phyloP scores from a whole-genome alignment of 495 filamentous ascomycete genomes.

The Aspergillus cavernicola region DNA sequence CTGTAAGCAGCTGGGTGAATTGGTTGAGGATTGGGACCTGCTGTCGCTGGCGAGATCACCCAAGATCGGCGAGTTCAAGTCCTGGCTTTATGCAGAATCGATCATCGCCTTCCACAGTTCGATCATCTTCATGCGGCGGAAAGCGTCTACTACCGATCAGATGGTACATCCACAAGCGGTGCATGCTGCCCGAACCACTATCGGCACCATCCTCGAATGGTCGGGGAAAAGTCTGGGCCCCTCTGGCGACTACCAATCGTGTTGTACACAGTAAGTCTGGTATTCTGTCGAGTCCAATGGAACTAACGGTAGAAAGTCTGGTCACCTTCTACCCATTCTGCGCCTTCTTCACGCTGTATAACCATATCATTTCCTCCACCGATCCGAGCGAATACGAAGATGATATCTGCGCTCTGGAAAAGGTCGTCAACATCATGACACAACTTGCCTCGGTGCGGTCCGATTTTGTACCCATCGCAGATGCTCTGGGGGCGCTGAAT shows the following conservation, averaged over 20 bases:
- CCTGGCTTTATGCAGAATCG: not conserved
- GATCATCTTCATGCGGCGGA: constrained; percentile 3
- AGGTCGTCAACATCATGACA: not conserved
- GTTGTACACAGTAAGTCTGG: not conserved
- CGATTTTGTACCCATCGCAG: constrained; percentile 3
- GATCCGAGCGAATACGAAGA: not conserved
- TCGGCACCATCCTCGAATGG: not conserved
- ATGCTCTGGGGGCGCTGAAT: constrained; percentile 9
- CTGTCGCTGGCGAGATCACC: not conserved
- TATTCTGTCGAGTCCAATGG: not conserved
- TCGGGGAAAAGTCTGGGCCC: not conserved
- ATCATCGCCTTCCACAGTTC: not conserved
- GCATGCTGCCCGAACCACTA: not conserved
- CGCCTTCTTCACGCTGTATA: constrained; percentile 12
- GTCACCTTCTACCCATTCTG: constrained; percentile 12
- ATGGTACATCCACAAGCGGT: constrained; percentile 3
- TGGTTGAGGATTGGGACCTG: constrained; percentile 5
- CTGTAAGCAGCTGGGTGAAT: not conserved
- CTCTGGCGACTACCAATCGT: not conserved
- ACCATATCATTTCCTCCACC: not conserved
- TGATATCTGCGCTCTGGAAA: not conserved
- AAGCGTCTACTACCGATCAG: not conserved
- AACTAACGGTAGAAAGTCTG: not conserved
- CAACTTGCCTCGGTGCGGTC: not conserved
- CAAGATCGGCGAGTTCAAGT: not conserved